Percentiles rank a stretch among this genome's conserved stretches.
These are phyloP conservation scores for Ceratobasidium sp. DNA, from an alignment of 1,284 basidiomycete genomes.

Conservation along the genomic window DNA sequence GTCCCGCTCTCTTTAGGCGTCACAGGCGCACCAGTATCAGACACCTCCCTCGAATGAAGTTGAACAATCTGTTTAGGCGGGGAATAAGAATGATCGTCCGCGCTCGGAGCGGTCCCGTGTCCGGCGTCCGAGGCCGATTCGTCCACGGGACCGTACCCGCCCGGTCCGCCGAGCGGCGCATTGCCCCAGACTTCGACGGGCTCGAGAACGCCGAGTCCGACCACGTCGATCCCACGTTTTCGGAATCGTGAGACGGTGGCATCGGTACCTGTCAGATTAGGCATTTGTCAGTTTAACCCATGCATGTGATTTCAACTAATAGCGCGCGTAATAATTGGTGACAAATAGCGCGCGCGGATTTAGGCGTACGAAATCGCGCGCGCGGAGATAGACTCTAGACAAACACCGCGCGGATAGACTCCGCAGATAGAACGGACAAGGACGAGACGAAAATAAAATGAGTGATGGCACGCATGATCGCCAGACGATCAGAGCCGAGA, in stretches of 20 bases:
- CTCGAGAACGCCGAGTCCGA: conserved; percentile 82
- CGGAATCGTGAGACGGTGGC: conserved; percentile 93
- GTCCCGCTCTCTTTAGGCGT: conserved; percentile 55
- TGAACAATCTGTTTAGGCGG: not conserved
- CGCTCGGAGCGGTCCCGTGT: conserved; percentile 13
- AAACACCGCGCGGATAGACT: no score
- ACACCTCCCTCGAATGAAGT: not conserved
- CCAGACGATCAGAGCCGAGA: not conserved
- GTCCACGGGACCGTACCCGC: conserved; percentile 18
- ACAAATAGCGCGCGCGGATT: not conserved
- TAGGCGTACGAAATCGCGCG: no score
- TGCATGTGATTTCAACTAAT: not conserved
- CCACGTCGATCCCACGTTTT: conserved; percentile 86
- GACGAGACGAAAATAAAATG: not conserved
- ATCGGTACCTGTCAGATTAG: conserved; percentile 78
- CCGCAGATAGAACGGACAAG: not conserved
- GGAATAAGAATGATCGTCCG: conserved; percentile 18
- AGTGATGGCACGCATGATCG: not conserved
- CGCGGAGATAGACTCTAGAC: no score
- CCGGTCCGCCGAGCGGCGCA: conserved; percentile 25
- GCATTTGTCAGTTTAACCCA: not conserved
- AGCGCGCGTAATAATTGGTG: conserved; percentile 5
- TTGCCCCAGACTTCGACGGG: conserved; percentile 81
- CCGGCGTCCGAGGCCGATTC: conserved; percentile 34
- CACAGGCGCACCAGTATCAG: conserved; percentile 9